These are phyloP conservation scores for Trypanosoma caninum DNA, from an alignment of 208 protist genomes.

Conservation along the genomic window DNA sequence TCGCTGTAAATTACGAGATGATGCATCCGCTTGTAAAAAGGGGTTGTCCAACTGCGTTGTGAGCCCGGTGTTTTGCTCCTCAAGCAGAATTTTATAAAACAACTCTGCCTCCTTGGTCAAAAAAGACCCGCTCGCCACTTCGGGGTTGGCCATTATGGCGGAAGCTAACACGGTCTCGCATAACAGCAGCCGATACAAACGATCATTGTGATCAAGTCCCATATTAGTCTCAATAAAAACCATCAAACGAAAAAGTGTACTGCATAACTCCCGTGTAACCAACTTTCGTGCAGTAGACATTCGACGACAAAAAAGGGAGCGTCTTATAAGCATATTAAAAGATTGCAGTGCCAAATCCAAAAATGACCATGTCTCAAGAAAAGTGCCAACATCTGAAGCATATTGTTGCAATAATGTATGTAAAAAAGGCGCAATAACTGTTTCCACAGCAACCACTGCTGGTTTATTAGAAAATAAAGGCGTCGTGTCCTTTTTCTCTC, in stretches of 20 bases:
- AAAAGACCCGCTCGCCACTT: conserved; percentile 41
- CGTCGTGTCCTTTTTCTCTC: conserved; percentile 34
- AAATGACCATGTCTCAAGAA: conserved; percentile 69
- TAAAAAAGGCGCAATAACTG: conserved; percentile 68
- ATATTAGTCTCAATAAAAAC: conserved; percentile 58
- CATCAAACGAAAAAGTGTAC: conserved; percentile 59
- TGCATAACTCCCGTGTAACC: conserved; percentile 45
- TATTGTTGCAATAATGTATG: conserved; percentile 60
- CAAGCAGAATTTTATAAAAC: conserved; percentile 71
- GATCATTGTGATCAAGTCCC: conserved; percentile 50
- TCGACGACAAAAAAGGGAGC: conserved; percentile 70
- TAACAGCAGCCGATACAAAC: conserved; percentile 62
- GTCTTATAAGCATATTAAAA: conserved; percentile 68
- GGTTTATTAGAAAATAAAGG: conserved; percentile 23
- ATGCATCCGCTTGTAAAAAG: conserved; percentile 50
- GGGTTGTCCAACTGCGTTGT: conserved; percentile 71
- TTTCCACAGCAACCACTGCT: conserved; percentile 61
- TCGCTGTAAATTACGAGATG: conserved; percentile 45
- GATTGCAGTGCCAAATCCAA: conserved; percentile 74
- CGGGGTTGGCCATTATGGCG: conserved; percentile 38
- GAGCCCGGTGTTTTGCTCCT: conserved; percentile 43
- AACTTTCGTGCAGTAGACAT: conserved; percentile 51
- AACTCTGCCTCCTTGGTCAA: conserved; percentile 42
- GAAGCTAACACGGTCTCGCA: conserved; percentile 64
- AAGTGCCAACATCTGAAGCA: conserved; percentile 30